Evolutionary conservation across 2,329 filamentous ascomycete genomes (phyloP).

Genomic region (Monosporascus ibericus): DNA sequence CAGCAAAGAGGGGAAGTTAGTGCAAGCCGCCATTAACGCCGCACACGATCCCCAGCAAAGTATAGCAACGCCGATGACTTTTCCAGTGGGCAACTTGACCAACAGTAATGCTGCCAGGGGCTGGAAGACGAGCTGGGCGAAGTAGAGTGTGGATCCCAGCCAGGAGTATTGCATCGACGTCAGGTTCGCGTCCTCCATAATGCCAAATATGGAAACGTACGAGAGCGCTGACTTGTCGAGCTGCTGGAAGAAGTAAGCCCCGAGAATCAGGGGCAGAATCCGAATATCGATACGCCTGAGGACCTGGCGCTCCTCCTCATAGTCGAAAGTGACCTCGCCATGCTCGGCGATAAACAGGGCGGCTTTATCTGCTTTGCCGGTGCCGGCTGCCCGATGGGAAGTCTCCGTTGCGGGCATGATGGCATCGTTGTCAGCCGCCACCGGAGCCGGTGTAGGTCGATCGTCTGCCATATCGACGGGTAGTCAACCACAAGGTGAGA

Average conservation of each 20-base stretch:
- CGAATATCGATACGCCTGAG: conserved; percentile 42
- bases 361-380: conserved; percentile 31
- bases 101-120: conserved; percentile 46
- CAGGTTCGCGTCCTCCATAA: conserved; percentile 40
- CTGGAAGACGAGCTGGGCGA: conserved; percentile 55
- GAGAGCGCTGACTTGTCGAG: conserved; percentile 43
- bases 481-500: no score
- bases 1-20: conserved; percentile 38
- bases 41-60: conserved; percentile 43
- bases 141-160: conserved; percentile 55
- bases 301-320: conserved; percentile 42
- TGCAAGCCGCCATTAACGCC: conserved; percentile 45
- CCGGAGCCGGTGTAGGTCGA: conserved; percentile 3
- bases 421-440: conserved; percentile 9
- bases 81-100: conserved; percentile 48
- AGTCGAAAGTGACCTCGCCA: conserved; percentile 34
- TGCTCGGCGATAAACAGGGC: conserved; percentile 38
- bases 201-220: conserved; percentile 43
- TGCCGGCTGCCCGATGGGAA: conserved; percentile 2
- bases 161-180: conserved; percentile 47
- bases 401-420: conserved; percentile 11
- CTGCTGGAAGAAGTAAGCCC: conserved; percentile 54
- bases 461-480: conserved; percentile 11
- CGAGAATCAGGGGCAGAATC: conserved; percentile 44
- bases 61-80: conserved; percentile 45